phyloP scores from a whole-genome alignment of 2,329 filamentous ascomycete genomes.

The Scedosporium apiospermum region DNA sequence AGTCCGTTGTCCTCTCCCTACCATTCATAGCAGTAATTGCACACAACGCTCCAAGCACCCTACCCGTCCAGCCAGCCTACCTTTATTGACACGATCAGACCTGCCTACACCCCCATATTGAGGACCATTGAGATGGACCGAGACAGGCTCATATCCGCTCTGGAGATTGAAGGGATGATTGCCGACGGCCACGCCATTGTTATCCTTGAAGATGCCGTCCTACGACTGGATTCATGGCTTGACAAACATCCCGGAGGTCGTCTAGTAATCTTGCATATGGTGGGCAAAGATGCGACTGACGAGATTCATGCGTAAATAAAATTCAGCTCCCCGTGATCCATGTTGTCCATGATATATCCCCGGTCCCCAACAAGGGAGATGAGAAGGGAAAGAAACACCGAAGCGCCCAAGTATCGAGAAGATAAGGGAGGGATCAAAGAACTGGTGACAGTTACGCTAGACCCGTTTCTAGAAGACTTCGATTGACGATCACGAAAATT shows the following conservation, averaged over 20 bases:
- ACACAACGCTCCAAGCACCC: too few relatives aligned
- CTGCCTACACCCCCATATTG: constrained; percentile 13
- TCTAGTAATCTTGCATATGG: constrained; percentile 52
- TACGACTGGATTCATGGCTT: constrained; percentile 50
- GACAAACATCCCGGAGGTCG: constrained; percentile 48
- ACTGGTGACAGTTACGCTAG: too few relatives aligned
- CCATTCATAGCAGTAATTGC: too few relatives aligned
- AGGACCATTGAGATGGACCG: constrained; percentile 28
- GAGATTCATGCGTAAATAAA: constrained; percentile 46
- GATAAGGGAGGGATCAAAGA: too few relatives aligned
- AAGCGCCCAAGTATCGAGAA: too few relatives aligned
- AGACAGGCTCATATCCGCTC: constrained; percentile 31
- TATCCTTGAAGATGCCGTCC: constrained; percentile 43
- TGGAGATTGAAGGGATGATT: constrained; percentile 40
- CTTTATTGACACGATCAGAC: too few relatives aligned
- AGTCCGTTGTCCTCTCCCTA: too few relatives aligned
- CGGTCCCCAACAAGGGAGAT: too few relatives aligned
- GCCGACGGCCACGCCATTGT: constrained; percentile 46
- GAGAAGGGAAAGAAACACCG: too few relatives aligned
- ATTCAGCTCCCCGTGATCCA: background rate
- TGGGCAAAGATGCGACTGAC: constrained; percentile 48
- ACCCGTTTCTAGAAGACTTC: background rate
- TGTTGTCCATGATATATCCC: background rate
- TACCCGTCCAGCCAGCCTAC: too few relatives aligned
- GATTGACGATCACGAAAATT: background rate